Base-by-base conservation (phyloP, 2,329 filamentous ascomycete species). In the Cercospora citrullina region DNA sequence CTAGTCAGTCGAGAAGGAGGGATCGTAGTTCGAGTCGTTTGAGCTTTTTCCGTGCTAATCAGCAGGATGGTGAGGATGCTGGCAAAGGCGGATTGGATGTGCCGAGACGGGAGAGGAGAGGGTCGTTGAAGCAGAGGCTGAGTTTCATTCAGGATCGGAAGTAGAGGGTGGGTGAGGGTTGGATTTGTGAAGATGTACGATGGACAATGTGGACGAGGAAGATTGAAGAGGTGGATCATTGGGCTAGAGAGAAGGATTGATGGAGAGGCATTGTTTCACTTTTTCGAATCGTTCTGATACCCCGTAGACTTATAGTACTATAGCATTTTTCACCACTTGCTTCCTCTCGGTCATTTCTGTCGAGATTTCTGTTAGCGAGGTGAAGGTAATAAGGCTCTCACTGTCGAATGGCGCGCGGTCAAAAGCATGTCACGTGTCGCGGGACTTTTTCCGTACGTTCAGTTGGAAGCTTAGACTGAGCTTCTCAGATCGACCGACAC, bases 41-140 rank as follows among this genome's bases (percentile, higher is more conserved):
- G 60, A 73, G 72, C 63, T 71, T 75, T 28, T 75, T 76, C 66
- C 68, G 73, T 59, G 69, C 39, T 21, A 59, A 60, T 36, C 39
- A 48, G 55, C 33, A 59, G 9, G 63, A 62, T 45, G 69, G 64
- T 39, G 60, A 69, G 36, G 65, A 68, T 12, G 61, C 42, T 30
- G 30, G 33, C 63, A 60, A 63, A 59, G 63, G 58, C 28, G 39
- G 39, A 39, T 23, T 45, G 33, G 31, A 53, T 31, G 33, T 31
- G 21, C 31, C 55, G 31, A 61, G 33, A 30, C 18, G 60, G 9
- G 58, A 60, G 60, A 31, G 58, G 65, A 42, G 28, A 10, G 65
- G 64, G 7, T 63, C 45, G 14, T 87, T 96, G 72, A 88, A 90
- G 80, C 94, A 93, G 81, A 83, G 93, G 75, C 84, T 96, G 72